Conservation (phyloP, 1,284 basidiomycete species). For the Phylloboletellus chloephorus region DNA sequence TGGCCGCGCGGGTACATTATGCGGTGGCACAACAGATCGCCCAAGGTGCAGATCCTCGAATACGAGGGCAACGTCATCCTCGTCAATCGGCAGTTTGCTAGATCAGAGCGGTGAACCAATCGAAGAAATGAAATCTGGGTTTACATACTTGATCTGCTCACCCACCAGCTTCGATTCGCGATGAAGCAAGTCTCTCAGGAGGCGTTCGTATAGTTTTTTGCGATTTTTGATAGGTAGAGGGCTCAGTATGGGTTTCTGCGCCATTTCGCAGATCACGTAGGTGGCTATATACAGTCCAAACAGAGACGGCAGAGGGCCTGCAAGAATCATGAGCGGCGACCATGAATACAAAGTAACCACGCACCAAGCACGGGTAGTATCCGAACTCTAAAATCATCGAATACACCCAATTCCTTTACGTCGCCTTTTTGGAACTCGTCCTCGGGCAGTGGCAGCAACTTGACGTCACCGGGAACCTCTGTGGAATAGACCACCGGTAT, state of each 20-base stretch:
- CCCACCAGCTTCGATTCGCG: conserved; percentile 65
- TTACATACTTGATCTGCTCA: conserved; percentile 45
- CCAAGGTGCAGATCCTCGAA: conserved; percentile 87
- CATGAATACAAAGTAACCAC: conserved; percentile 1
- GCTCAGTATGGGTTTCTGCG: conserved; percentile 76
- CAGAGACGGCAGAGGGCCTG: conserved; percentile 77
- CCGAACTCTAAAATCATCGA: conserved; percentile 91
- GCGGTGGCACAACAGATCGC: conserved; percentile 72
- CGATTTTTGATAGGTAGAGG: conserved; percentile 81
- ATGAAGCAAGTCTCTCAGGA: conserved; percentile 69
- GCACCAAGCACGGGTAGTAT: conserved; percentile 81
- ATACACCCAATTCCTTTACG: conserved; percentile 86
- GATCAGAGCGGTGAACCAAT: conserved; percentile 4
- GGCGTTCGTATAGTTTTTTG: conserved; percentile 78
- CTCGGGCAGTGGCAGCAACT: conserved; percentile 85
- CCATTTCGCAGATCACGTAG: conserved; percentile 80
- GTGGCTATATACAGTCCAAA: conserved; percentile 88
- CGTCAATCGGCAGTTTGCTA: conserved; percentile 72
- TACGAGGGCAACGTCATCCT: conserved; percentile 75
- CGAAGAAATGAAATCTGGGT: neutral
- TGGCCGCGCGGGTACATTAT: conserved; percentile 65
- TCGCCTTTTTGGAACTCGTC: conserved; percentile 89
- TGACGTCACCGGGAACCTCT: conserved; percentile 85
- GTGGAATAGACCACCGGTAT: conserved; percentile 97
- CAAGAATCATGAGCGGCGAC: conserved; percentile 5